Evolutionary conservation across 768 basidiomycete species (phyloP), one percentile per base, ranked within the genome.

Genomic region (Crassisporium funariophilum): DNA sequence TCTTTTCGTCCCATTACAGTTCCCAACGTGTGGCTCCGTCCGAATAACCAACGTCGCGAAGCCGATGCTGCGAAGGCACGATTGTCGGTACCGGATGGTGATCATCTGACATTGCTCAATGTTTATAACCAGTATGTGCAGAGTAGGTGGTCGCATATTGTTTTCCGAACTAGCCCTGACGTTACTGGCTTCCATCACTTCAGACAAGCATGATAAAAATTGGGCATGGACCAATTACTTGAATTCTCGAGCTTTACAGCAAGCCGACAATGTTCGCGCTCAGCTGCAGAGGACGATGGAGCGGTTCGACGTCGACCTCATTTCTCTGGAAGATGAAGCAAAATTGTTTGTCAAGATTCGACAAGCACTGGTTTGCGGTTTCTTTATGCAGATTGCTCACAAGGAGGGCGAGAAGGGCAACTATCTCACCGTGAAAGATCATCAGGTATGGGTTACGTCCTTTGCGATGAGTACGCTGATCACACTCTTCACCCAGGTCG

Each of bases 341-440:
- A 88, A 85, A 61, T 79, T 87, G 53, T 87, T 81, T 64, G 52
- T 70, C 43, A 86, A 85, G 55, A 84, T 98, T 46, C 81, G 92
- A 20, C 84, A 85, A 66, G 87, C 88, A 0, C 74, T 98, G 16
- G 87, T 90, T 4, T 88, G 86, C 56, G 97, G 95, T 1, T 99
- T 91, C 77, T 99, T 98, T 71, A 98, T 97, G 95, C 95, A 98
- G 63, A 83, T 92, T 10, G 97, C 95, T 5, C 93, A 97, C 66
- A 90, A 91, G 64, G 93, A 95, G 62, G 91, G 91, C 3, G 91
- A 92, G 63, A 94, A 91, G 66, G 82, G 85, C 2, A 79, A 77
- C 44, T 98, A 99, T 62, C 51, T 86, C 52, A 99, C 95, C 0
- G 84, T 97, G 48, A 98, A 98, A 70, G 95, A 99, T 64, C 89